Percentiles rank a stretch among this genome's conserved stretches.
These are phyloP conservation scores for Globisporangium ultimum DNA, from an alignment of 352 stramenopile species.

Conservation along the genomic window DNA sequence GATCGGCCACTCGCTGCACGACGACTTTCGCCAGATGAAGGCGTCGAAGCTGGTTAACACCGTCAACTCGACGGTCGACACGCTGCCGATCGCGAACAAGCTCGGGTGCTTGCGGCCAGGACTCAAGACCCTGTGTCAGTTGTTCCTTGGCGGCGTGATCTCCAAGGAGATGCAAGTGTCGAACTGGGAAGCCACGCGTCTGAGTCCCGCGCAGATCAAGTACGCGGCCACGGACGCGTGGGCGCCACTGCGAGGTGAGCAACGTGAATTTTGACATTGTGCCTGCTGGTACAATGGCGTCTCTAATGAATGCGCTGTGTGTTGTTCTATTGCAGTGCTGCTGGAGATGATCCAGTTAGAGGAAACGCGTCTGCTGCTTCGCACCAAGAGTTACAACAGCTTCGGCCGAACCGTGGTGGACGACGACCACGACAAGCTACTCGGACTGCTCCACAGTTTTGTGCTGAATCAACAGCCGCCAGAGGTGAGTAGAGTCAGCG, in stretches of 20 bases:
- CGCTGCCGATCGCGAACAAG: constrained; percentile 71
- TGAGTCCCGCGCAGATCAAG: constrained; percentile 69
- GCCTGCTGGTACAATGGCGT: too few species aligned
- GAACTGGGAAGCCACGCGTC: constrained; percentile 66
- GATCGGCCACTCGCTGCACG: constrained; percentile 71
- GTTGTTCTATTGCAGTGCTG: constrained; percentile 39
- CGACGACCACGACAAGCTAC: constrained; percentile 40
- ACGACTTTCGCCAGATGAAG: constrained; percentile 71
- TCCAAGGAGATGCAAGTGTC: constrained; percentile 87
- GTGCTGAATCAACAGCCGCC: constrained; percentile 19
- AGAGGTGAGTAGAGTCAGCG: constrained; percentile 11
- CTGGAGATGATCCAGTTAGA: constrained; percentile 72
- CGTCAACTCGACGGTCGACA: constrained; percentile 75
- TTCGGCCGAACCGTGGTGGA: constrained; percentile 30
- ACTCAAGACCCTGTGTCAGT: constrained; percentile 65
- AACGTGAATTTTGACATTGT: constrained; percentile 11
- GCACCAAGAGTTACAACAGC: constrained; percentile 68
- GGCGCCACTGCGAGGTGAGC: constrained; percentile 63
- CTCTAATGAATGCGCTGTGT: neutral
- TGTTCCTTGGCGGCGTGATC: constrained; percentile 68
- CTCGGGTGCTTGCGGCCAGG: constrained; percentile 71
- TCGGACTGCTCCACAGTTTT: constrained; percentile 45
- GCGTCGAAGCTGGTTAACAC: constrained; percentile 48
- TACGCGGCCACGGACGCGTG: constrained; percentile 83
- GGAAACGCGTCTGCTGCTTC: constrained; percentile 46